These are phyloP conservation scores for Cystobasidium slooffiae DNA, from an alignment of 1,284 basidiomycete genomes.

Conservation along the genomic window DNA sequence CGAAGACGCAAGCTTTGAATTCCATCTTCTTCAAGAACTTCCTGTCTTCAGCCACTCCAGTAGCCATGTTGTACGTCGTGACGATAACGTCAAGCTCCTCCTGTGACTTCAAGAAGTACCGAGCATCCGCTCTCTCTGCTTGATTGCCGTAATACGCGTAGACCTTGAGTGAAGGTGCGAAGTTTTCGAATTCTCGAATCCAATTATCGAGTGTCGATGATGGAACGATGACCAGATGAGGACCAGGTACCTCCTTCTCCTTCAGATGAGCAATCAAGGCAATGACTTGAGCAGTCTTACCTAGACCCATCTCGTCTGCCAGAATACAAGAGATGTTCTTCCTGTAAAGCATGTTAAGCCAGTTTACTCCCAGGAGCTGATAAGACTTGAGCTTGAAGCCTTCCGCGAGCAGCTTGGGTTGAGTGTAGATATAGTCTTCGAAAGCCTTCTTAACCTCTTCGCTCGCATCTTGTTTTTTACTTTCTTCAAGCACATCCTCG, in stretches of 20 bases:
- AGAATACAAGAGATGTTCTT: conserved; percentile 88
- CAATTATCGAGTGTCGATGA: conserved; percentile 98
- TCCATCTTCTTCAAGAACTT: conserved; percentile 86
- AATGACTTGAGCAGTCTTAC: conserved; percentile 98
- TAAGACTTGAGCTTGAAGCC: conserved; percentile 90
- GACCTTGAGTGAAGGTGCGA: conserved; percentile 81
- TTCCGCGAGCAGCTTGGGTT: conserved; percentile 73
- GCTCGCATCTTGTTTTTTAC: conserved; percentile 47
- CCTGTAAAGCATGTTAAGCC: conserved; percentile 86
- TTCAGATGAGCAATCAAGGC: conserved; percentile 91
- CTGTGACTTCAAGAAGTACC: conserved; percentile 65
- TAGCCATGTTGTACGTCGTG: conserved; percentile 94
- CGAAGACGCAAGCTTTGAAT: conserved; percentile 94
- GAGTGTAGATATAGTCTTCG: conserved; percentile 65
- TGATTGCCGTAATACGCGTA: conserved; percentile 93
- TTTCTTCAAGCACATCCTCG: conserved; percentile 56
- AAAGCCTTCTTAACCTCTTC: conserved; percentile 56
- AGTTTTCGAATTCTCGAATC: conserved; percentile 92
- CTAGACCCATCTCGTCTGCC: conserved; percentile 98
- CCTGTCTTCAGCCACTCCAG: conserved; percentile 81
- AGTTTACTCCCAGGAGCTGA: conserved; percentile 95
- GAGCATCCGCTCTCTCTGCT: conserved; percentile 77
- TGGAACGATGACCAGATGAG: conserved; percentile 92
- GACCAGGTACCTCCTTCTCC: conserved; percentile 74
- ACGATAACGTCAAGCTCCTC: conserved; percentile 89